Evolutionary conservation across 371 early-diverging fungal species (phyloP).

Genomic region (Mucor piriformis): DNA sequence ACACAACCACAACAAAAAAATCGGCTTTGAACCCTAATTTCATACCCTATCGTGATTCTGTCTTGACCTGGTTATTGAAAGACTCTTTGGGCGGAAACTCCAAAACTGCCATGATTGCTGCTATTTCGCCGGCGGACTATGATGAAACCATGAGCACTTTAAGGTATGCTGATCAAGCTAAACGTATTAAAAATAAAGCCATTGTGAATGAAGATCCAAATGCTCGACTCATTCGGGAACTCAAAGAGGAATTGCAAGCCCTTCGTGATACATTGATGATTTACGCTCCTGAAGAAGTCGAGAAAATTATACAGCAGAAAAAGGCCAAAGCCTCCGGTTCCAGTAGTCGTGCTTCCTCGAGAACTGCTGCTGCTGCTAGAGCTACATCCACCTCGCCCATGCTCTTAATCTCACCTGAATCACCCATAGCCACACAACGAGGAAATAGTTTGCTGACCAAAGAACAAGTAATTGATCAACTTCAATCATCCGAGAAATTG

Average conservation of each 20-base stretch:
- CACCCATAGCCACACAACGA: slow-evolving; percentile 16
- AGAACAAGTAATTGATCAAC: slow-evolving; percentile 65
- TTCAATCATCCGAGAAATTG: slow-evolving; percentile 42
- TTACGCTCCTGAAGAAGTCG: slow-evolving; percentile 57
- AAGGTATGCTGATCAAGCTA: slow-evolving; percentile 93
- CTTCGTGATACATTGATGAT: slow-evolving; percentile 65
- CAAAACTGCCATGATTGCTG: slow-evolving; percentile 89
- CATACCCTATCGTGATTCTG: slow-evolving; percentile 85
- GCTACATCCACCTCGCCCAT: slow-evolving; percentile 20
- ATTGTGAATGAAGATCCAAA: slow-evolving; percentile 88
- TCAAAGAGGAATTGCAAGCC: slow-evolving; percentile 77
- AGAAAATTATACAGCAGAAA: slow-evolving; percentile 29
- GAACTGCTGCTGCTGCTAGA: slow-evolving; percentile 10
- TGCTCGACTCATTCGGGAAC: slow-evolving; percentile 75
- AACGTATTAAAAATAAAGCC: slow-evolving; percentile 85
- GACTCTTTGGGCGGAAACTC: slow-evolving; percentile 90
- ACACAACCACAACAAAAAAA: neutral
- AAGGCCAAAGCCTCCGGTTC: neutral
- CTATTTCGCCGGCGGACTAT: slow-evolving; percentile 75
- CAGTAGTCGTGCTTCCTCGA: slow-evolving; percentile 19
- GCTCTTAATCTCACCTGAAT: slow-evolving; percentile 22
- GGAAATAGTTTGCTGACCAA: slow-evolving; percentile 44
- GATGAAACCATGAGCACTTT: slow-evolving; percentile 92
- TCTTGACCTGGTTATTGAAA: slow-evolving; percentile 90
- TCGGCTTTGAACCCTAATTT: slow-evolving; percentile 27